phyloP scores from a whole-genome alignment of 1,284 basidiomycete genomes.

The Cutaneotrichosporon spelunceum region DNA sequence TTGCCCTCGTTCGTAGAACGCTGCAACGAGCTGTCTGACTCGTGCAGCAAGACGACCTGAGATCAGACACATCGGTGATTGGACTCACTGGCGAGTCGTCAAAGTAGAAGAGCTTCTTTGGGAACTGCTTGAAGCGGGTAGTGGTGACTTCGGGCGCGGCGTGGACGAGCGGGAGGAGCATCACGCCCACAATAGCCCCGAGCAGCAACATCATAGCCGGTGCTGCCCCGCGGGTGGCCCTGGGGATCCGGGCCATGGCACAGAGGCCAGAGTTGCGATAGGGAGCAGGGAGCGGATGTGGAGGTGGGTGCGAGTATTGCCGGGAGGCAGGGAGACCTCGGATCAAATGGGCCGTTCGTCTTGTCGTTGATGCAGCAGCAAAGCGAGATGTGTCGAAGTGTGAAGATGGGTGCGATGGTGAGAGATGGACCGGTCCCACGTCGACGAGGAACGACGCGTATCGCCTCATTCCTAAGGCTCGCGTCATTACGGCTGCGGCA shows the following conservation, averaged over 20 bases:
- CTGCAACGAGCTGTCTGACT: slow-evolving; percentile 66
- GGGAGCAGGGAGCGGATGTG: neutral
- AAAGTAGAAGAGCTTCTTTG: slow-evolving; percentile 83
- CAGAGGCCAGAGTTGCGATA: neutral
- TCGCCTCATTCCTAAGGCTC: neutral
- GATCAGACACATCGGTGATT: neutral
- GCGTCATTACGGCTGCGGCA: no score
- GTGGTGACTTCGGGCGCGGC: slow-evolving; percentile 24
- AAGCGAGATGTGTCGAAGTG: neutral
- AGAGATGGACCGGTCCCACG: neutral
- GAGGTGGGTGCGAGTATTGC: neutral
- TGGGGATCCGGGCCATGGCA: slow-evolving; percentile 4
- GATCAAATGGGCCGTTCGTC: neutral
- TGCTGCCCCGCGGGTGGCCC: slow-evolving; percentile 3
- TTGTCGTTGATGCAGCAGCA: neutral
- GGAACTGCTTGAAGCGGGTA: slow-evolving; percentile 63
- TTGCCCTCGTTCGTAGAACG: slow-evolving; percentile 89
- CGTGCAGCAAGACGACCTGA: slow-evolving; percentile 78
- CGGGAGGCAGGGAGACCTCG: neutral
- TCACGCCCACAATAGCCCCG: neutral
- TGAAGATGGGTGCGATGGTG: neutral
- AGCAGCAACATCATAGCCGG: slow-evolving; percentile 2
- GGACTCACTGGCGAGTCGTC: slow-evolving; percentile 73
- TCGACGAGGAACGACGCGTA: neutral
- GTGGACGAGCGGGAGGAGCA: slow-evolving; percentile 7